phyloP scores from a whole-genome alignment of 1,284 basidiomycete genomes.

The Trichosporon asahii region DNA sequence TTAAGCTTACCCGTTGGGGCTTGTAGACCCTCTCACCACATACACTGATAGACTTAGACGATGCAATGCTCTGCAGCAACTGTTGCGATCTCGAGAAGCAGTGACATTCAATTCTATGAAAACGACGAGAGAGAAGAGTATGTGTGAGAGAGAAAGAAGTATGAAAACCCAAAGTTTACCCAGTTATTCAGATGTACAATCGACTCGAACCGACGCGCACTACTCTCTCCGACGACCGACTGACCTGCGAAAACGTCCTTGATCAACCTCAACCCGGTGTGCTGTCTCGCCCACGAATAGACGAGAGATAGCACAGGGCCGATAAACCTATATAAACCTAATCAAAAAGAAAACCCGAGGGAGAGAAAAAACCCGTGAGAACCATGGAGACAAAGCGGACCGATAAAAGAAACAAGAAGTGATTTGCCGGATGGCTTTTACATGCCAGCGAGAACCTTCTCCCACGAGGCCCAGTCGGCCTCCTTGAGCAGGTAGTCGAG shows the following conservation, averaged over 20 bases:
- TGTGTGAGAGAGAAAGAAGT: background rate
- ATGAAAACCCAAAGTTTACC: background rate
- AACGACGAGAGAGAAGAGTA: background rate
- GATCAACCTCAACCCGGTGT: background rate
- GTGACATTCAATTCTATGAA: background rate
- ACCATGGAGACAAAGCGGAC: background rate
- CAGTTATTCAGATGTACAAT: constrained; percentile 3
- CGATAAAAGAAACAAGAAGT: background rate
- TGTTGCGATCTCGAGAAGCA: background rate
- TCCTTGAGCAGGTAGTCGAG: constrained; percentile 41
- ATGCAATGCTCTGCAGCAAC: background rate
- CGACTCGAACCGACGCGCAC: background rate
- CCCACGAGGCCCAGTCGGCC: constrained; percentile 42
- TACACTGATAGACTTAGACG: background rate
- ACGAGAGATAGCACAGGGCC: background rate
- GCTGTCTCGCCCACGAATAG: background rate
- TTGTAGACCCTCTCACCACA: background rate
- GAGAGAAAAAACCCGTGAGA: background rate
- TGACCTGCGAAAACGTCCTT: background rate
- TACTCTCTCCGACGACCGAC: background rate
- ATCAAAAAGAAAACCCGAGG: constrained; percentile 1
- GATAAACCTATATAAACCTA: background rate
- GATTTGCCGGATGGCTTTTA: constrained; percentile 15
- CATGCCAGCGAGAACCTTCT: constrained; percentile 39
- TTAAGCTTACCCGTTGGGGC: background rate